Percentiles rank a stretch among this genome's conserved stretches.
These are phyloP conservation scores for Blastocladiella emersonii DNA, from an alignment of 371 early-diverging fungal species.

Conservation along the genomic window DNA sequence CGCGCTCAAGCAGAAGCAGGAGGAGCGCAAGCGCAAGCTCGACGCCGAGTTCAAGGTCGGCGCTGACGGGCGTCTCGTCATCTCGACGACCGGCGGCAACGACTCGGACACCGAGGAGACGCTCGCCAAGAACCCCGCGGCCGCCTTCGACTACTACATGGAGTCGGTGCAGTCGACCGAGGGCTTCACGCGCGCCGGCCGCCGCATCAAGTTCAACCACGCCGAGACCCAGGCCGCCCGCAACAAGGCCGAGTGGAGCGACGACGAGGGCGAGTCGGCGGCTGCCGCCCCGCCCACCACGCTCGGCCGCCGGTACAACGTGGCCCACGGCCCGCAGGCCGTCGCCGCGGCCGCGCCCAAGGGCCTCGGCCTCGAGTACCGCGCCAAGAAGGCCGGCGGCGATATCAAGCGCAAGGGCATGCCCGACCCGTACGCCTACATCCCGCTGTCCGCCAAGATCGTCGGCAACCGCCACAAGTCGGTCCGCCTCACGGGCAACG, in stretches of 20 bases:
- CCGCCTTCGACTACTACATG: slow-evolving; percentile 64
- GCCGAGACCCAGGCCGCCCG: slow-evolving; percentile 24
- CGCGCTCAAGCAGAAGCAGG: slow-evolving; percentile 8
- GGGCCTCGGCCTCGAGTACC: slow-evolving; percentile 36
- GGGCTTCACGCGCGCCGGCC: slow-evolving; percentile 68
- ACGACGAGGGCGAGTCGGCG: slow-evolving; percentile 8
- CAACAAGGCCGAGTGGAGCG: slow-evolving; percentile 5
- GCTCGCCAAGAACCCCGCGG: neutral
- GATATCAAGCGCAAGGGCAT: slow-evolving; percentile 79
- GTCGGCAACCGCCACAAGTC: slow-evolving; percentile 2
- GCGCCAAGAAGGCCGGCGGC: slow-evolving; percentile 69
- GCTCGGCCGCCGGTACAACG: slow-evolving; percentile 30
- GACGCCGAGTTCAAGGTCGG: slow-evolving; percentile 41
- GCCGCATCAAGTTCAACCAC: slow-evolving; percentile 78
- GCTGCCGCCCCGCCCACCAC: slow-evolving; percentile 13
- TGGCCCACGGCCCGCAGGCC: slow-evolving; percentile 25
- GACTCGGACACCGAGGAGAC: neutral
- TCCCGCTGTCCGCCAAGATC: slow-evolving; percentile 55
- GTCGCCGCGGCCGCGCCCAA: neutral
- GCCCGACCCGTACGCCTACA: slow-evolving; percentile 89
- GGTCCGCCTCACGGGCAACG: neutral
- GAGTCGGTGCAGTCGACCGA: slow-evolving; percentile 63
- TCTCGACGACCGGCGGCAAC: slow-evolving; percentile 13
- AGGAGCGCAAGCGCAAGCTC: slow-evolving; percentile 30
- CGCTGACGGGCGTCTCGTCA: slow-evolving; percentile 64